Conservation (phyloP, 2,329 filamentous ascomycete species). For the Paraphaeosphaeria minitans region DNA sequence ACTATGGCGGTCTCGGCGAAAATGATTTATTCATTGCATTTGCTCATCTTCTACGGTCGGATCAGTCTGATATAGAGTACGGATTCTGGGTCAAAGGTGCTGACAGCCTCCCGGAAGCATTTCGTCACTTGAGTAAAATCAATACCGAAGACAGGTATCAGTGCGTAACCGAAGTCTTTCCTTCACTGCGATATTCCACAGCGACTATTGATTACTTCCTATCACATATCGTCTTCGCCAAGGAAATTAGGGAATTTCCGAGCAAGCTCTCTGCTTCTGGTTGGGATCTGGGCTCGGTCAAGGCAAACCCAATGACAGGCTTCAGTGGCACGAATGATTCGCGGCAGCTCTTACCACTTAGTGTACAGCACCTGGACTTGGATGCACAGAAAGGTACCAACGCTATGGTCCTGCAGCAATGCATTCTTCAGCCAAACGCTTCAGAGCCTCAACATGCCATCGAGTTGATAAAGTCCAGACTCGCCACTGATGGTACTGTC, state of each 20-base stretch:
- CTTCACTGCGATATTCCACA: conserved; percentile 58
- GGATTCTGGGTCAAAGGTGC: conserved; percentile 51
- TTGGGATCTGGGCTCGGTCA: conserved; percentile 65
- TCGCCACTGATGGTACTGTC: background rate
- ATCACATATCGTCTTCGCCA: conserved; percentile 62
- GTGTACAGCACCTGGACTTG: conserved; percentile 62
- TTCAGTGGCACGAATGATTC: conserved; percentile 75
- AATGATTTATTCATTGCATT: conserved; percentile 58
- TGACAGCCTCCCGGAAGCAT: conserved; percentile 48
- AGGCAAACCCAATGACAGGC: conserved; percentile 60
- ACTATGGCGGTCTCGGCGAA: conserved; percentile 64
- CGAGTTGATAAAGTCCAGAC: conserved; percentile 26
- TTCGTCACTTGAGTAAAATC: conserved; percentile 32
- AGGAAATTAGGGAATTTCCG: conserved; percentile 66
- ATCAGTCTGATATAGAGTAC: conserved; percentile 61
- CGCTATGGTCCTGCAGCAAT: conserved; percentile 64
- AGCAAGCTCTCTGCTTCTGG: conserved; percentile 68
- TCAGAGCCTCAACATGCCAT: conserved; percentile 49
- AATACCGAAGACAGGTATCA: conserved; percentile 55
- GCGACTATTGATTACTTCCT: conserved; percentile 68
- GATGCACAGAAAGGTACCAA: conserved; percentile 66
- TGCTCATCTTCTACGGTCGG: conserved; percentile 54
- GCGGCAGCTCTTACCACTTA: conserved; percentile 61
- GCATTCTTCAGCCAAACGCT: conserved; percentile 56
- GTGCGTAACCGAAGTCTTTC: conserved; percentile 59